Base-by-base conservation (phyloP, 2,329 filamentous ascomycete species). In the Corynespora cassiicola region DNA sequence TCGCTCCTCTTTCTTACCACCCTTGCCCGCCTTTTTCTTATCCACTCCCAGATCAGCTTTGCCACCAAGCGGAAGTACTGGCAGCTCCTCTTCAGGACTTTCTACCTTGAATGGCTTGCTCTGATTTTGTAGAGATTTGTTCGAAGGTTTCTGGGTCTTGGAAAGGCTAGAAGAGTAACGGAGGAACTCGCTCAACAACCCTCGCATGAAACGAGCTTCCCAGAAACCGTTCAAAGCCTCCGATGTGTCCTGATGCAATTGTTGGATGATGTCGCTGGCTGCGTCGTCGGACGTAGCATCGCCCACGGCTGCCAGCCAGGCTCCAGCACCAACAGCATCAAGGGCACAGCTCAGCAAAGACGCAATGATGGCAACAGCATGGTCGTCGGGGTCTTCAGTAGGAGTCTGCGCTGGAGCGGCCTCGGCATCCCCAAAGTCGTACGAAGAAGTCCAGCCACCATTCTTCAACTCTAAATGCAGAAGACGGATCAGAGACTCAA, bases 361-460 rank as follows among this genome's bases (percentile, higher is more conserved):
- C 11, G 86, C 81, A 46, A 92, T 85, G 25, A 88, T 79, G 11
- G 81, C 76, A 50, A 91, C 85, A 34, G 84, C 82, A 32, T 81
- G 81, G 54, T 90, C 84, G 14, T 85, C 81, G 0, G 82, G 80
- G 3, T 75, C 71, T 6, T 76, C 74, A n/a, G 71, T 68, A 16
- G 73, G 66, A 10, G 66, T 42, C 7, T 58, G 54, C 2, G 18
- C 20, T 4, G 40, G 35, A 2, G 44, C 28, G 8, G 17, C 31
- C 19, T 75, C 70, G 34, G 73, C 66, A 11, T 78, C 76, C 8
- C 72, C 67, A 53, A 87, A 85, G 23, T 87, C 70, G 64, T 90
- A 90, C 15, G 81, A 77, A 12, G 82, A 80, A 0, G 86, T 89
- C 88, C 88, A 92, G 20, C 85, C 84, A 40, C 87, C 87, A 49